Evolutionary conservation across 176 grass and related monocot genomes (phyloP), one percentile per base, ranked within the genome.

Genomic region (Rhynchospora breviuscula): DNA sequence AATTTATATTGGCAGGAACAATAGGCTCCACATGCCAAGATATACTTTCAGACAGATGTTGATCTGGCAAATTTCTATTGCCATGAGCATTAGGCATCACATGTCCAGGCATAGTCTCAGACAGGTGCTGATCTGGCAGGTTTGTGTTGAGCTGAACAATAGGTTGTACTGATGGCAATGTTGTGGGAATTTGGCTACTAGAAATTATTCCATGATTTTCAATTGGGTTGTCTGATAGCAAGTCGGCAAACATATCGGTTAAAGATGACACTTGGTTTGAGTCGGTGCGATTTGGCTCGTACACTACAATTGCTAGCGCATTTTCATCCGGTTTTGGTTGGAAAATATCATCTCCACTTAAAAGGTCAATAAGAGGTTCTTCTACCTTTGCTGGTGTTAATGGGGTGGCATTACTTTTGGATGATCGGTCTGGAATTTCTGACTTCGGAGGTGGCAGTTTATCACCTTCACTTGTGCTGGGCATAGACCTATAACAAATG

Each of bases 311-410:
- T 2, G 84, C 91, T 40, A 97, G 74, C 5, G 66, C 86, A 23
- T 91, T 90, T 57, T 84, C 46, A 78, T 78, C 82, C 52, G 80
- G 78, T 87, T 89, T 84, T 8, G 94, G 79, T 93, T 91, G 89
- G 57, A 88, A 80, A 68, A 88, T 90, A 31, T 93, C 11, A 1
- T 97, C 89, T 59, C 94, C 91, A 72, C 94, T 97, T 81, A 97
- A 89, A 63, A 97, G 91, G 74, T 97, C 94, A 1, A 97, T 90
- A 81, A 46, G 84, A 22, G 91, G 78, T 87, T 86, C 72, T 53
- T 80, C 22, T 83, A 59, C 84, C 54, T 44, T 58, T 67, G 67
- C 40, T 33, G 63, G 25, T 64, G 72, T 29, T 86, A 87, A 73
- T 81, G 81, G 59, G 82, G 46, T 82, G 57, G 63, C 82, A 25